Evolutionary conservation across 441 rosid genomes (phyloP), one percentile per base, ranked within the genome.

Genomic region (Kokia cookei): DNA sequence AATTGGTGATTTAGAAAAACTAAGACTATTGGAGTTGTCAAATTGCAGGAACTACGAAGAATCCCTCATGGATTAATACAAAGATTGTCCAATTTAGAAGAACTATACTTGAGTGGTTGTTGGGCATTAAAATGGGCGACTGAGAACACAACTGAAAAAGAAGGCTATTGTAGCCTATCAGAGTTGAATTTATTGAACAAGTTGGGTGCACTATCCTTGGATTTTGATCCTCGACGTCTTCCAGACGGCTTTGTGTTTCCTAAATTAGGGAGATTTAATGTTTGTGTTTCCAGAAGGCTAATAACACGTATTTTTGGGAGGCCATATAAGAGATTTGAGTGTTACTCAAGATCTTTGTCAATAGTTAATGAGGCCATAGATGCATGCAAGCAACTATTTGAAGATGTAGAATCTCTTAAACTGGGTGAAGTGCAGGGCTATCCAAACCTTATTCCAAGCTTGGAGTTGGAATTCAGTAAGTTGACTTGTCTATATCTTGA

Each of bases 11-110:
- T 43, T 65, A 42, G 27, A 42, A 42, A 65, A 65, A 22, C 32
- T 65, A 0, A 42, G 27, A 42, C 2, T 65, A 2, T 65, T 65
- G 32, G 69, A 42, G 26, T 42, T 65, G 14, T 65, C 69, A 4
- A 4, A 42, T 1, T 65, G 69, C 43, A 0, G 0, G 0, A 10
- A 0, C 26, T 65, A 5, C 2, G 0, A 14, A 43, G 51, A 19
- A 40, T 65, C 2, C 53, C 53, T 19, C 15, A 3, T 37, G 2
- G 9, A 1, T 11, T 64, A 0, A 3, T 40, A 9, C n/a, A 6
- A 40, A 40, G 68, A 19, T 19, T 64, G 50, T 64, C 7, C n/a
- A 10, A 19, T 40, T 64, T 42, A 65, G 69, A 65, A 42, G 53
- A 65, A 65, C 2, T 65, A 3, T 65, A 42, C 51, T 65, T 64